Conservation (phyloP, 2,329 filamentous ascomycete species). For the Clathrospora elynae region DNA sequence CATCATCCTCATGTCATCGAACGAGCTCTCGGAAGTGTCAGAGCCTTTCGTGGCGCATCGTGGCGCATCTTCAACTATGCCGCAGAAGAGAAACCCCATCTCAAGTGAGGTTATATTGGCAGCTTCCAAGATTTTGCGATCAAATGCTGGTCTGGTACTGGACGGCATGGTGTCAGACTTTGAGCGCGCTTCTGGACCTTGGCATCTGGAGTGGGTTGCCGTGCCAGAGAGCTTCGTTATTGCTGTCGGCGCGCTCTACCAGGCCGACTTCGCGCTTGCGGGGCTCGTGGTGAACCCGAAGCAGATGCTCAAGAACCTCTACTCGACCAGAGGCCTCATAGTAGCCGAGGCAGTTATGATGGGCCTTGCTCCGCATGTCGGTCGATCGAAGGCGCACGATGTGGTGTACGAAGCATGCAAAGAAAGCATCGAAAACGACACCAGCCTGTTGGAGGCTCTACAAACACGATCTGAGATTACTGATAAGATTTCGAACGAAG, state of each 20-base stretch:
- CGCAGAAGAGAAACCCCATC: constrained; percentile 62
- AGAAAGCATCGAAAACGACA: constrained; percentile 54
- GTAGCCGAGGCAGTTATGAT: constrained; percentile 67
- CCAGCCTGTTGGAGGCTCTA: constrained; percentile 53
- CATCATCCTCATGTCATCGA: constrained; percentile 63
- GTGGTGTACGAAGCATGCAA: constrained; percentile 62
- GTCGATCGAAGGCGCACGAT: constrained; percentile 61
- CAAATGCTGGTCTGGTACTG: constrained; percentile 58
- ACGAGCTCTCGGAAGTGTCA: constrained; percentile 60
- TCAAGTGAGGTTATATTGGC: constrained; percentile 63
- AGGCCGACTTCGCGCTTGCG: constrained; percentile 59
- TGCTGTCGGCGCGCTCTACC: constrained; percentile 58
- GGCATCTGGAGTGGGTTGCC: constrained; percentile 65
- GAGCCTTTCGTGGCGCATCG: constrained; percentile 54
- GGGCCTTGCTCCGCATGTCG: constrained; percentile 59
- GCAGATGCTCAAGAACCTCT: constrained; percentile 58
- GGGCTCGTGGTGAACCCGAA: constrained; percentile 58
- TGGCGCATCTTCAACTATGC: constrained; percentile 45
- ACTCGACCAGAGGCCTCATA: constrained; percentile 59
- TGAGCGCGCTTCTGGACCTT: constrained; percentile 62
- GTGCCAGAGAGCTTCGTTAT: constrained; percentile 61
- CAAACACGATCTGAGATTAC: constrained; percentile 50
- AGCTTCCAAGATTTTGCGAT: constrained; percentile 59
- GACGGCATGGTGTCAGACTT: constrained; percentile 65
- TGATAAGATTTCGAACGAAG: constrained; percentile 51